Percentiles rank a stretch among this genome's conserved stretches.
These are phyloP conservation scores for Psilocybe azurescens DNA, from an alignment of 768 basidiomycete species.

Conservation along the genomic window DNA sequence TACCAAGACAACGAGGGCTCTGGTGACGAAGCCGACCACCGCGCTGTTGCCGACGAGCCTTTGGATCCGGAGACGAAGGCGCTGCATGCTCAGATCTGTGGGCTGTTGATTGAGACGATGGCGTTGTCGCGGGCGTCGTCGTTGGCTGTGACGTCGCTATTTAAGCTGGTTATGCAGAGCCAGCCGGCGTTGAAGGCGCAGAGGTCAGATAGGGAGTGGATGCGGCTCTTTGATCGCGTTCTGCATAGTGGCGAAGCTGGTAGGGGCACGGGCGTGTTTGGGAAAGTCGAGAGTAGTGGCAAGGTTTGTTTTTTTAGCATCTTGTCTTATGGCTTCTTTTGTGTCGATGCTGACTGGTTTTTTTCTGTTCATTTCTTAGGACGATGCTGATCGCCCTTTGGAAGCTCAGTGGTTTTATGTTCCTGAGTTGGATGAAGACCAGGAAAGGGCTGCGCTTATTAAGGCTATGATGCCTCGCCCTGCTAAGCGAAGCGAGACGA, in stretches of 20 bases:
- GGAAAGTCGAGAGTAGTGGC: conserved; percentile 70
- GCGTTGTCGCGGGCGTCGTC: conserved; percentile 77
- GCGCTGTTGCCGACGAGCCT: conserved; percentile 7
- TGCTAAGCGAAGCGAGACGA: conserved; percentile 76
- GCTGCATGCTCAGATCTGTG: conserved; percentile 53
- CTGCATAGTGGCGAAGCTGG: conserved; percentile 50
- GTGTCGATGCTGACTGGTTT: not conserved
- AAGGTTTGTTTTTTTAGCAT: conserved; percentile 44
- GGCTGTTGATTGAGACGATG: conserved; percentile 73
- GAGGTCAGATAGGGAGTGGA: conserved; percentile 51
- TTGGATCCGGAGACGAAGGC: conserved; percentile 27
- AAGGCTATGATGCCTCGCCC: conserved; percentile 77
- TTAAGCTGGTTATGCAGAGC: conserved; percentile 52
- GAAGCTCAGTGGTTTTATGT: conserved; percentile 81
- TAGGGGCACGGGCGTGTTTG: conserved; percentile 65
- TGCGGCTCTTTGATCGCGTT: conserved; percentile 52
- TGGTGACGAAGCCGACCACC: not conserved
- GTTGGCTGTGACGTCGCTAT: conserved; percentile 58
- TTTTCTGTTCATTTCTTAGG: conserved; percentile 35
- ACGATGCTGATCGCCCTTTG: conserved; percentile 52
- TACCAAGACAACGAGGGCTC: conserved; percentile 6
- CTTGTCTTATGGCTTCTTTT: not conserved
- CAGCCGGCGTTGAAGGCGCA: conserved; percentile 56
- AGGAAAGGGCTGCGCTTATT: conserved; percentile 71
- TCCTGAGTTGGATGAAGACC: conserved; percentile 72